Percentiles rank a stretch among this genome's conserved stretches.
These are phyloP conservation scores for Globisporangium megalacanthum DNA, from an alignment of 352 stramenopile genomes.

Conservation along the genomic window DNA sequence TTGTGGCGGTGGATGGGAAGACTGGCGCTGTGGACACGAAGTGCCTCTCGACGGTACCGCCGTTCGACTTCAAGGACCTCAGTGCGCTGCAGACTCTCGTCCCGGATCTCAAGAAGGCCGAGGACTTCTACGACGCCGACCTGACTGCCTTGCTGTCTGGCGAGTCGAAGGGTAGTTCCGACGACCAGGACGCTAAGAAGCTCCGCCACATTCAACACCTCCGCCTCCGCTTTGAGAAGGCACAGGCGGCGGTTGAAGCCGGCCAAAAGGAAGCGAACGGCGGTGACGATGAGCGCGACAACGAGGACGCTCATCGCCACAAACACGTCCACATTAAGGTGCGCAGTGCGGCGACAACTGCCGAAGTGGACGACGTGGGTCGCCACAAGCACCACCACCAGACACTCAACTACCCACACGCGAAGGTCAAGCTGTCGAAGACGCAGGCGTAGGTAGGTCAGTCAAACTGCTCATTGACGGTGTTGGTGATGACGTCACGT, in stretches of 20 bases:
- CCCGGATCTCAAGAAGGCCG: neutral
- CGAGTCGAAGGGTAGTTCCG: neutral
- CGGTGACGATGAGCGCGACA: neutral
- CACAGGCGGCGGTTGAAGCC: neutral
- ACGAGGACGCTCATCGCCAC: neutral
- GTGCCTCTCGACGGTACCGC: neutral
- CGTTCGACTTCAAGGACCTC: constrained; percentile 1
- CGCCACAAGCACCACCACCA: too few relatives aligned
- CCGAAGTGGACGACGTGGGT: too few relatives aligned
- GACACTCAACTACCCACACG: too few relatives aligned
- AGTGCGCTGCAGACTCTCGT: neutral
- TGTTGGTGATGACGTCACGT: too few relatives aligned
- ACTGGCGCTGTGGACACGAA: neutral
- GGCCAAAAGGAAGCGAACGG: neutral
- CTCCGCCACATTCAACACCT: neutral
- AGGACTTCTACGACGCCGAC: constrained; percentile 3
- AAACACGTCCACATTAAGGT: neutral
- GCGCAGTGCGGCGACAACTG: neutral
- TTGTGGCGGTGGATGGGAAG: neutral
- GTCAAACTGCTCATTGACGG: too few relatives aligned
- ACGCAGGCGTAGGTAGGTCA: too few relatives aligned
- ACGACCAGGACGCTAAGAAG: constrained; percentile 5
- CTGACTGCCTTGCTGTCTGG: constrained; percentile 16
- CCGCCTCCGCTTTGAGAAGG: neutral
- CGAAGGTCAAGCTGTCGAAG: too few relatives aligned